A percentile compares a stretch with the other conserved stretches of the same genome.
Evolutionary conservation across 2,329 filamentous ascomycete genomes (phyloP).

Genomic region (Byssothecium circinans): DNA sequence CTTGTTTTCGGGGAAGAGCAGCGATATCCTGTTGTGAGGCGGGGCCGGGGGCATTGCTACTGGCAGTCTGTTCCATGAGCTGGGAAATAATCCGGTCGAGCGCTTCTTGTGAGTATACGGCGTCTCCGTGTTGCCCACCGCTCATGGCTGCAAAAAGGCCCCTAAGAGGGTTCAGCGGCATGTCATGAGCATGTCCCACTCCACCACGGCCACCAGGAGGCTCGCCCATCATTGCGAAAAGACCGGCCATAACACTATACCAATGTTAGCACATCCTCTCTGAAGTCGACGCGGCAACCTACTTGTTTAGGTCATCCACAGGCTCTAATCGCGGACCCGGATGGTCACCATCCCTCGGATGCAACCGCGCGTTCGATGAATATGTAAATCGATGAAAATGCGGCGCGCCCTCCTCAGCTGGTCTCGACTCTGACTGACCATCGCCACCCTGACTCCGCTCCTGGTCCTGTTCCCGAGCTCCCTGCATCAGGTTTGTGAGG

Average conservation of each 20-base stretch:
- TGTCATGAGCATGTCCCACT: not conserved
- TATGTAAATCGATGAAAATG: slow-evolving; percentile 34
- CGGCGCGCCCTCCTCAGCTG: slow-evolving; percentile 17
- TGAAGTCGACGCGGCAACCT: slow-evolving; percentile 13
- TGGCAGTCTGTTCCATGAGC: slow-evolving; percentile 81
- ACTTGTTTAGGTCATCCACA: slow-evolving; percentile 53
- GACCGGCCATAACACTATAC: slow-evolving; percentile 33
- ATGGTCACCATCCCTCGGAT: slow-evolving; percentile 55
- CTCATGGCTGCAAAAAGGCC: slow-evolving; percentile 46
- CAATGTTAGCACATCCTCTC: slow-evolving; percentile 16
- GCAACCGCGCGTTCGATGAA: slow-evolving; percentile 42
- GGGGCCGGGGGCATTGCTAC: slow-evolving; percentile 77
- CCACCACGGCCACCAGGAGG: slow-evolving; percentile 15
- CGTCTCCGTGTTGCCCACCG: slow-evolving; percentile 65
- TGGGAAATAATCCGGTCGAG: slow-evolving; percentile 85
- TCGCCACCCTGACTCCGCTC: slow-evolving; percentile 8
- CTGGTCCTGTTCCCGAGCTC: slow-evolving; percentile 12
- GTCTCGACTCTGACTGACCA: slow-evolving; percentile 16
- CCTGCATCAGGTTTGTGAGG: slow-evolving; percentile 49
- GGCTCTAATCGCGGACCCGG: slow-evolving; percentile 53
- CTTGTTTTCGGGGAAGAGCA: slow-evolving; percentile 68
- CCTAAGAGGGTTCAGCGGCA: slow-evolving; percentile 45
- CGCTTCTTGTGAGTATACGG: slow-evolving; percentile 87
- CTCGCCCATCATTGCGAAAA: slow-evolving; percentile 40
- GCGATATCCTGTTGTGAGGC: slow-evolving; percentile 75